These are phyloP conservation scores for Hirsutella rhossiliensis DNA, from an alignment of 2,329 filamentous ascomycete genomes.

Conservation along the genomic window DNA sequence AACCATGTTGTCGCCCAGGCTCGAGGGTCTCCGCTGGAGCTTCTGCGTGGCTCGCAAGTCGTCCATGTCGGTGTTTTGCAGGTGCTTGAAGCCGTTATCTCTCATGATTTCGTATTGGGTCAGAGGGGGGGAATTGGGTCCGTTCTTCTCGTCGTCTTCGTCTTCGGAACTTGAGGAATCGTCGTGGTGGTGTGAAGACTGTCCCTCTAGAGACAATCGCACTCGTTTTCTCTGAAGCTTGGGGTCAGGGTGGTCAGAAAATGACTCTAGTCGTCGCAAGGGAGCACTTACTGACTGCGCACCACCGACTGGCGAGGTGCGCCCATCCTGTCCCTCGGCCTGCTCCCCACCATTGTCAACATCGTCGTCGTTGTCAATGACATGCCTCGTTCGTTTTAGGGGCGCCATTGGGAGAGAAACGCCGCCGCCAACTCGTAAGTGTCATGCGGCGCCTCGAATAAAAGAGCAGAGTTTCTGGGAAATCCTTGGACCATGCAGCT, in stretches of 20 bases:
- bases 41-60: constrained; percentile 55
- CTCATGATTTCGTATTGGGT: constrained; percentile 52
- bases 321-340: too few relatives aligned
- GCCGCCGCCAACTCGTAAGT: too few relatives aligned
- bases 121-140: constrained; percentile 26
- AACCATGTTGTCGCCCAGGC: constrained; percentile 55
- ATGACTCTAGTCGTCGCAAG: neutral
- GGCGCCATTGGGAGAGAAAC: neutral
- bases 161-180: constrained; percentile 17
- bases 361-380: neutral
- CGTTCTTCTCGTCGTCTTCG: constrained; percentile 15
- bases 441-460: too few relatives aligned
- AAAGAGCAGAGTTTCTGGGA: too few relatives aligned
- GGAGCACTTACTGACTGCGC: constrained; percentile 7
- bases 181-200: constrained; percentile 3
- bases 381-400: neutral
- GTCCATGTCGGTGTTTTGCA: constrained; percentile 43
- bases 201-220: neutral
- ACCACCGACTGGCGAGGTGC: constrained; percentile 17
- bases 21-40: constrained; percentile 36
- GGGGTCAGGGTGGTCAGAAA: constrained; percentile 4
- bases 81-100: constrained; percentile 46
- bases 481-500: too few relatives aligned
- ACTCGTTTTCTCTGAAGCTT: neutral
- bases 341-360: neutral